phyloP scores from a whole-genome alignment of 2,329 filamentous ascomycete species.

The Calonectria pteridis region DNA sequence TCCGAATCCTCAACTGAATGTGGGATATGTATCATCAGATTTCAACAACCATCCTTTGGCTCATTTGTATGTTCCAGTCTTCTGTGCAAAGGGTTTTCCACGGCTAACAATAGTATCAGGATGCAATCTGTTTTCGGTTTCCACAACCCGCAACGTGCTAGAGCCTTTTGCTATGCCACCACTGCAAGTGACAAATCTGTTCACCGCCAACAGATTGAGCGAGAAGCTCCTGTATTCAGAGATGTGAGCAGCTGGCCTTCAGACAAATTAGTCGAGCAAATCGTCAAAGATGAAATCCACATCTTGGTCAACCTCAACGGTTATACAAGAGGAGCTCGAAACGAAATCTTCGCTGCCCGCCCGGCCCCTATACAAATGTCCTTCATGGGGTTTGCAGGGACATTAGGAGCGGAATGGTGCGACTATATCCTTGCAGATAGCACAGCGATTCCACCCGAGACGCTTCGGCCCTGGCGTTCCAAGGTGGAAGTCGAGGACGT shows the following conservation, averaged over 20 bases:
- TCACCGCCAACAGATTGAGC: slow-evolving; percentile 93
- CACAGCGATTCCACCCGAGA: slow-evolving; percentile 85
- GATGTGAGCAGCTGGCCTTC: slow-evolving; percentile 90
- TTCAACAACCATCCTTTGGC: slow-evolving; percentile 99
- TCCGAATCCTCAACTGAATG: slow-evolving; percentile 84
- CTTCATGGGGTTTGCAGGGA: slow-evolving; percentile 99
- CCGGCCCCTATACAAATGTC: slow-evolving; percentile 98
- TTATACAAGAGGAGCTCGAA: slow-evolving; percentile 95
- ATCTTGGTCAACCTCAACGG: slow-evolving; percentile 98
- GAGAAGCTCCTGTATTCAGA: slow-evolving; percentile 89
- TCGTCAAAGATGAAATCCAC: slow-evolving; percentile 89
- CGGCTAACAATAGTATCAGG: slow-evolving; percentile 48
- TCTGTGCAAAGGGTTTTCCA: background rate
- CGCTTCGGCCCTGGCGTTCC: slow-evolving; percentile 81
- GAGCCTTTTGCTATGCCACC: slow-evolving; percentile 95
- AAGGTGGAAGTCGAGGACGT: slow-evolving; percentile 82
- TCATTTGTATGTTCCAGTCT: slow-evolving; percentile 73
- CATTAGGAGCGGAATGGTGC: slow-evolving; percentile 96
- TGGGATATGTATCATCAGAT: slow-evolving; percentile 97
- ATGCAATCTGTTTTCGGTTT: slow-evolving; percentile 99
- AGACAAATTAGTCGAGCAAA: slow-evolving; percentile 87
- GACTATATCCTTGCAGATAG: slow-evolving; percentile 95
- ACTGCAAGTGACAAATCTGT: slow-evolving; percentile 90
- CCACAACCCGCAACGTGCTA: slow-evolving; percentile 79
- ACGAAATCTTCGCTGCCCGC: slow-evolving; percentile 95